Base-by-base conservation (phyloP, 2,329 filamentous ascomycete genomes). In the Colletotrichum noveboracense region DNA sequence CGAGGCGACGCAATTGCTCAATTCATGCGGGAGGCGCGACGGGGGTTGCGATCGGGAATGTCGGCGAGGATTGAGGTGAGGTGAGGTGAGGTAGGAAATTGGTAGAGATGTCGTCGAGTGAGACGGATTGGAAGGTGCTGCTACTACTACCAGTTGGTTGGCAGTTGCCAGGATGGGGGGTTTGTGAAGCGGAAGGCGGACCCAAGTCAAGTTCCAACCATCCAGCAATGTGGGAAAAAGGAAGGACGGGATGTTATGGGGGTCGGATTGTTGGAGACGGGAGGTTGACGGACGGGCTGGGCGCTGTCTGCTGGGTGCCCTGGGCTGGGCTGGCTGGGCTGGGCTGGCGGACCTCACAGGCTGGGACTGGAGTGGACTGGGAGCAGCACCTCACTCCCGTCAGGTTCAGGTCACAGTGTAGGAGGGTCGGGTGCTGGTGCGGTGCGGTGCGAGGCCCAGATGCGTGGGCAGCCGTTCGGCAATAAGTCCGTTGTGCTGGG, bases 131-230 rank as follows among this genome's bases (percentile, higher is more conserved):
- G 70, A 74, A 69, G 70, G 70, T 74, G 43, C 43, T 52, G 13
- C n/a, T 21, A 76, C 70, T 73, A 76, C 70, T 73, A 76, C 65
- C 74, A 76, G 74, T 76, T 67, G 73, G 73, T 73, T 60, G 38
- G 62, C 56, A 76, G 70, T 74, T 74, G 74, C 70, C 74, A 76
- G 74, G 70, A 76, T 76, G 32, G 36, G 69, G 68, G 69, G 68
- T 61, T 52, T 34, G 26, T 24, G 43, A 48, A 64, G 52, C 21
- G 32, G 72, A 60, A 21, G 68, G 55, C 69, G 68, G 73, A 67
- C 60, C 32, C 32, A 64, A 36, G 32, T 52, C 32, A 64, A 36
- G 32, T 52, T 52, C 43, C 43, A 13, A 52, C 34, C 21, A 43
- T 64, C 61, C 61, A 70, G 60, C 38, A 30, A 48, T 34, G 61